Conservation (phyloP, 1,284 basidiomycete genomes). For the Pascua guehoae region DNA sequence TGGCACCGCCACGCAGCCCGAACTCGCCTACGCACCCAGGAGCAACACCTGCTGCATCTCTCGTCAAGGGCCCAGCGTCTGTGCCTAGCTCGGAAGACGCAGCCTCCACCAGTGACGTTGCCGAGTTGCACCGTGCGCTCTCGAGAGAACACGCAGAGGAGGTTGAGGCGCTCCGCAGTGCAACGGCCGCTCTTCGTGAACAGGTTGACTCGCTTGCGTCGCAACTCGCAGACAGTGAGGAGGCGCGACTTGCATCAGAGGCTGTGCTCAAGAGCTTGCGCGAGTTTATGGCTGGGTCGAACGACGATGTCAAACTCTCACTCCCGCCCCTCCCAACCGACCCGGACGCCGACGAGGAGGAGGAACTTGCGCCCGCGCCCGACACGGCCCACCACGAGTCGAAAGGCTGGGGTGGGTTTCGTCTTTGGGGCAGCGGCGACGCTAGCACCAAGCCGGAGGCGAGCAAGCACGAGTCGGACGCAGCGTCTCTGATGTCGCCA, state of each 20-base stretch:
- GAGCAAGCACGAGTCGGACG: background rate
- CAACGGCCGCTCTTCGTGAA: constrained; percentile 52
- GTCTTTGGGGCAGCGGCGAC: constrained; percentile 3
- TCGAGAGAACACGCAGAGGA: constrained; percentile 2
- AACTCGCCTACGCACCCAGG: background rate
- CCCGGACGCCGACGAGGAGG: constrained; percentile 51
- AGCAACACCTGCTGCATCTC: background rate
- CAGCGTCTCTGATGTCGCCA: too few relatives aligned
- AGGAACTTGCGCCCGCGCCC: background rate
- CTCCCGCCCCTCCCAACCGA: constrained; percentile 61
- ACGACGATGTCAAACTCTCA: constrained; percentile 2
- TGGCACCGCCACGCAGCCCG: background rate
- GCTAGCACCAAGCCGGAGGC: background rate
- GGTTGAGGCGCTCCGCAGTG: constrained; percentile 1
- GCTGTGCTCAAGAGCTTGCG: constrained; percentile 73
- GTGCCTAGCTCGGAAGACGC: background rate
- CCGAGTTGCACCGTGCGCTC: constrained; percentile 4
- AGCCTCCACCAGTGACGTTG: constrained; percentile 8
- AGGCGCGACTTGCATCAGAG: constrained; percentile 82
- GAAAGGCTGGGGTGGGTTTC: constrained; percentile 11
- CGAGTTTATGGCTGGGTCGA: constrained; percentile 65
- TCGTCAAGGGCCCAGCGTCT: background rate
- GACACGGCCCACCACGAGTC: background rate
- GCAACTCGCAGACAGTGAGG: constrained; percentile 69
- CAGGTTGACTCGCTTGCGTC: constrained; percentile 60